phyloP scores from a whole-genome alignment of 169 alveolate genomes.

The Plasmodium fragile region DNA sequence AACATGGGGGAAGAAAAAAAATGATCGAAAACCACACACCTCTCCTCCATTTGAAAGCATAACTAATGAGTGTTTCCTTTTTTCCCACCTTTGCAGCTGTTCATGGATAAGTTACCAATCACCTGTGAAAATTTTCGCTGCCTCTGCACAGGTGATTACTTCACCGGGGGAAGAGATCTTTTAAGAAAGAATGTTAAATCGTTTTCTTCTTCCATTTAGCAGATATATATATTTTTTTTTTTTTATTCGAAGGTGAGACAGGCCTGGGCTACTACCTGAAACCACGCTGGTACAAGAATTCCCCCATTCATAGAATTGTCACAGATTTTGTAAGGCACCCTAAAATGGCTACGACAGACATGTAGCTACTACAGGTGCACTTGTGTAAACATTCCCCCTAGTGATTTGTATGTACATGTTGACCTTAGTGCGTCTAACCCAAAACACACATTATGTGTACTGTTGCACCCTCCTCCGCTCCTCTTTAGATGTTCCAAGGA shows the following conservation, averaged over 20 bases:
- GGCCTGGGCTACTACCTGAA: constrained; percentile 88
- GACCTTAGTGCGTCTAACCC: neutral
- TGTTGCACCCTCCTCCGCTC: neutral
- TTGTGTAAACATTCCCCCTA: neutral
- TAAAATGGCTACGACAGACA: neutral
- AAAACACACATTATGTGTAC: neutral
- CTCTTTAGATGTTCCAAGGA: constrained; percentile 89
- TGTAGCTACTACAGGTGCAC: neutral
- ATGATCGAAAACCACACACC: neutral
- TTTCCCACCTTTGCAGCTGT: constrained; percentile 79
- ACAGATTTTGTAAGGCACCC: constrained; percentile 83
- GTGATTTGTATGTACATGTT: neutral
- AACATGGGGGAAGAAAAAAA: neutral
- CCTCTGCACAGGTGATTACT: constrained; percentile 90
- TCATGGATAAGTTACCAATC: constrained; percentile 89
- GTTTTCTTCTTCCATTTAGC: constrained; percentile 7
- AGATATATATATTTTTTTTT: constrained; percentile 4
- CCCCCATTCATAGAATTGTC: constrained; percentile 86
- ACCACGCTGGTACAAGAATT: constrained; percentile 90
- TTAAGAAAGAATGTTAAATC: neutral
- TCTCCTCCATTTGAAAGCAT: neutral
- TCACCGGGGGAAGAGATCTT: neutral
- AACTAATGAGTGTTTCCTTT: neutral
- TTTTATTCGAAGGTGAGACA: constrained; percentile 84
- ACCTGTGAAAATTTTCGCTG: constrained; percentile 93